Evolutionary conservation across 371 early-diverging fungal species (phyloP), one percentile per base, ranked within the genome.

Genomic region (Syncephalastrum racemosum): DNA sequence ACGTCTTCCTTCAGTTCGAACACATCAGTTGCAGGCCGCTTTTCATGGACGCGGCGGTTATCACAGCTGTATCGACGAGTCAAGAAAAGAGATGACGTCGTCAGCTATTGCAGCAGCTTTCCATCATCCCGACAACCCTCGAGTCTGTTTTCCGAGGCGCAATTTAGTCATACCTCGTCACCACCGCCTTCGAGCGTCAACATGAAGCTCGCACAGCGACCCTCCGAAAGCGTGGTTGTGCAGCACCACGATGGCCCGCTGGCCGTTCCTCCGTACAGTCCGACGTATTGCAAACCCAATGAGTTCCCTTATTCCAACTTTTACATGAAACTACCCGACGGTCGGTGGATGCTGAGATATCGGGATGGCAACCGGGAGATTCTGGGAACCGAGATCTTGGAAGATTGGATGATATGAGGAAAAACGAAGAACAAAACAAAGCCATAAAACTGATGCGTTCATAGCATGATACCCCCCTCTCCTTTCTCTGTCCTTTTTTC

Each of bases 231-330:
- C 10, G 36, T 31, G 36, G 10, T 31, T 12, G 36, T 10, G 36
- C 36, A 31, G 36, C 36, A 7, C 1, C 36, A 31, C 10, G 36
- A 31, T 27, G 15, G 15, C 27, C 13, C 13, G 27, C 22, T 66
- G 43, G 47, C 66, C 49, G 64, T 77, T 46, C 78, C 78, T 18
- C 78, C 78, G 22, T 77, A 68, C 51, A 77, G 78, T 48, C 78
- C 78, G 18, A 77, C 78, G 5, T 74, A 74, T 20, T 66, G 63
- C 24, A 69, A 74, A 56, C 39, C 58, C 12, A 70, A 74, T 45
- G 70, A 74, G 8, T 77, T 77, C 18, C 78, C 78, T 45, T 77
- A 77, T 43, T 77, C 78, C 14, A 77, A 77, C 46, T 77, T 77
- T 58, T 77, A 77, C 49, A 62, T 73, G 4, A 71, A 72, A 40